phyloP scores from a whole-genome alignment of 2,329 filamentous ascomycete species.

The Corynespora cassiicola region DNA sequence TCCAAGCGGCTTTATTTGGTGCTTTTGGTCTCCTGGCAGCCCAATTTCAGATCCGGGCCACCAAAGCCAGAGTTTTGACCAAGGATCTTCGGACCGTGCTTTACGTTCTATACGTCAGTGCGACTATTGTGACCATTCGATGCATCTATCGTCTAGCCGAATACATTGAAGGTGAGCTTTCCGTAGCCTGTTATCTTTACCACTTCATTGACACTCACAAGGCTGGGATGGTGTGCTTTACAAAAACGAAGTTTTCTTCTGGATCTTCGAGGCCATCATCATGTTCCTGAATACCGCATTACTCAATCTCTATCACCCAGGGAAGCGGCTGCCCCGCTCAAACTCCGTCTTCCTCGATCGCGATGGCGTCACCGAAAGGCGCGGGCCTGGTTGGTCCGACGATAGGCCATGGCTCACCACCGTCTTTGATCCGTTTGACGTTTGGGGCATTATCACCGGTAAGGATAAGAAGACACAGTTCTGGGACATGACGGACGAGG shows the following conservation, averaged over 20 bases:
- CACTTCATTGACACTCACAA: no score
- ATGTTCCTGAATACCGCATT: constrained; percentile 60
- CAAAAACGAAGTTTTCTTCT: constrained; percentile 60
- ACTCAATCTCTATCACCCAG: constrained; percentile 61
- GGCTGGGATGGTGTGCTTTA: constrained; percentile 44
- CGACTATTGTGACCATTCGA: constrained; percentile 54
- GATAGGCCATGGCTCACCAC: constrained; percentile 52
- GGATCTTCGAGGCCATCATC: constrained; percentile 60
- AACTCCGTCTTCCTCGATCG: constrained; percentile 58
- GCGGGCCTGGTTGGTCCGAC: constrained; percentile 58
- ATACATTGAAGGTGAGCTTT: no score
- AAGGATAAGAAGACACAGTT: constrained; percentile 43
- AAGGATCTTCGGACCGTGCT: constrained; percentile 52
- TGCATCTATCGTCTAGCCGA: constrained; percentile 62
- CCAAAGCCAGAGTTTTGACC: constrained; percentile 48
- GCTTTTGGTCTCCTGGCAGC: constrained; percentile 56
- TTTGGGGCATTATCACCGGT: constrained; percentile 38
- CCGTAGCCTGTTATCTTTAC: no score
- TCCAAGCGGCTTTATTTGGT: constrained; percentile 59
- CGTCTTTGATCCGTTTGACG: constrained; percentile 44
- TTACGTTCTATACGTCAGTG: constrained; percentile 57
- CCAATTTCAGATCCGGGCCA: constrained; percentile 54
- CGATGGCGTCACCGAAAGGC: constrained; percentile 60
- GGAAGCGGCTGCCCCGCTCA: constrained; percentile 55
- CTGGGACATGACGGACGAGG: constrained; percentile 44